Base-by-base conservation (phyloP, 148 eudicot species). In the Pharnaceum exiguum region DNA sequence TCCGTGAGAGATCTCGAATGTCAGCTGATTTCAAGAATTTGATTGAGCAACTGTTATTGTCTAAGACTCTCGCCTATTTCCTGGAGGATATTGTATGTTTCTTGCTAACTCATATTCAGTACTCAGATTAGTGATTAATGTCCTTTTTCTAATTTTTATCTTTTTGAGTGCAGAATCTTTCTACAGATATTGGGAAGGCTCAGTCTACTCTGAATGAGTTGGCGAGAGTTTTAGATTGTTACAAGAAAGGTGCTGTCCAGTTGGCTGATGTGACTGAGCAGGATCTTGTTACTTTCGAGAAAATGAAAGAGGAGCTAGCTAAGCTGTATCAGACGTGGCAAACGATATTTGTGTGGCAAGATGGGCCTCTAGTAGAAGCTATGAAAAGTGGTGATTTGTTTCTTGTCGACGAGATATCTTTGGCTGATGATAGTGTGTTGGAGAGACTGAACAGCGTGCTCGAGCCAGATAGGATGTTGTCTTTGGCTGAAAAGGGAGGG, bases 401-500 rank as follows among this genome's bases (percentile, higher is more conserved):
- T 69, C 96, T 93, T 70, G 99, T 89, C 59, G 99, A 93, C 56
- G 99, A 93, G 69, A 89, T 93, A 51, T 93, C 99, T 50, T 80
- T 93, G 73, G 99, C 99, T 25, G 99, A 93, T 80, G 99, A 93
- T 51, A 88, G 99, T 63, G 96, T 93, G 26, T 82, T 93, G 49
- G 99, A 93, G 77, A 82, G 99, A 62, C 59, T 93, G 71, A 93
- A 93, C 68, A 93, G 99, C 71, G 96, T 93, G 56, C 75, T 93
- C 63, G 99, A 93, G 75, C 95, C 99, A 11, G 99, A 93, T 58
- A 84, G 99, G 80, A 89, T 79, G 70, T 73, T 93, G 95, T 74
- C 89, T 17, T 79, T 93, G 82, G 96, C 99, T 51, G 99, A 93
- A 78, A 93, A 82, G 77, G 99, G 99, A 67, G 99, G 96, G 37